phyloP scores from a whole-genome alignment of 805 yeast genomes.

The Metschnikowia baotianmanensis region DNA sequence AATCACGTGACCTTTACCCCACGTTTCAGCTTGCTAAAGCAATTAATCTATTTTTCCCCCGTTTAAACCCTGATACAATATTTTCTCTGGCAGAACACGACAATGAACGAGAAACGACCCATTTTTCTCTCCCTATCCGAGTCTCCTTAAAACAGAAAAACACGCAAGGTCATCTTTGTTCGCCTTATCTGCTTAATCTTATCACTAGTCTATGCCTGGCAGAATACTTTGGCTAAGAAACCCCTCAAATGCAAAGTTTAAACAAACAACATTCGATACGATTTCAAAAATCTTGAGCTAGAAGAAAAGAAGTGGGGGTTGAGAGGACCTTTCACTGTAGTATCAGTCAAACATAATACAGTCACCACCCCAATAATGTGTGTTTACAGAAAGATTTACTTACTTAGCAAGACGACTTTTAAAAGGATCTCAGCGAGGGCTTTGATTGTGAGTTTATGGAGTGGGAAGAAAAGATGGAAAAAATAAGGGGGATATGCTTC shows the following conservation, averaged over 20 bases:
- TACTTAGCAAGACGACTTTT: slow-evolving; percentile 34
- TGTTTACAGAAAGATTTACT: slow-evolving; percentile 40
- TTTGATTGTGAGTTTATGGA: slow-evolving; percentile 32
- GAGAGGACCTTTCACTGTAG: slow-evolving; percentile 37
- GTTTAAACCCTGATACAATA: no score
- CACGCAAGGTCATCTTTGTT: background rate
- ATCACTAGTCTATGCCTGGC: background rate
- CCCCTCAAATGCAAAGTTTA: slow-evolving; percentile 21
- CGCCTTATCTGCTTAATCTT: background rate
- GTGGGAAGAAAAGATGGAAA: slow-evolving; percentile 18
- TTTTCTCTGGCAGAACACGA: no score
- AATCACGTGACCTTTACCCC: no score
- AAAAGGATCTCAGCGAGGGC: slow-evolving; percentile 24
- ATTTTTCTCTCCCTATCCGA: no score
- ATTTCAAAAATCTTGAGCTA: slow-evolving; percentile 30
- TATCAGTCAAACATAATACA: slow-evolving; percentile 41
- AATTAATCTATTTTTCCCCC: no score
- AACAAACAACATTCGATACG: slow-evolving; percentile 47
- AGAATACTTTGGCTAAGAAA: background rate
- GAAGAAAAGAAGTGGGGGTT: slow-evolving; percentile 47
- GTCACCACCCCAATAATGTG: slow-evolving; percentile 33
- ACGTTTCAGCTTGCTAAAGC: no score
- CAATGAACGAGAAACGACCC: no score
- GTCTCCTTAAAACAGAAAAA: no score
- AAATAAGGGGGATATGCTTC: slow-evolving; percentile 27